A percentile compares a stretch with the other conserved stretches of the same genome.
Conservation (phyloP, 768 basidiomycete genomes). For the Leucocoprinus leucothites region DNA sequence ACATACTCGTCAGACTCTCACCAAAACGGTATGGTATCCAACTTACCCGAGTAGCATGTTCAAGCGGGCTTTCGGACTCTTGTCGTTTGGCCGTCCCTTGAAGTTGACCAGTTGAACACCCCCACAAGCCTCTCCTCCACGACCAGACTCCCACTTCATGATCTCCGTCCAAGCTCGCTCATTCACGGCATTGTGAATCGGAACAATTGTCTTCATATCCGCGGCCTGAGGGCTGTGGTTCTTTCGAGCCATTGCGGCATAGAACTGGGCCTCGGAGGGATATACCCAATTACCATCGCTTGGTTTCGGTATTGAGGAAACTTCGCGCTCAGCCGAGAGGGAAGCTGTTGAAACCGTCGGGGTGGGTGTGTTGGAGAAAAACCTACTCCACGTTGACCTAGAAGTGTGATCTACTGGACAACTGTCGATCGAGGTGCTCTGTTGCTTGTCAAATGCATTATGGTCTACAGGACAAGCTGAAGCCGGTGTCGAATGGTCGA, state of each 20-base stretch:
- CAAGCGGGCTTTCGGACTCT: constrained; percentile 76
- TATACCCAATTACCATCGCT: constrained; percentile 88
- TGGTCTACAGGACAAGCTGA: constrained; percentile 68
- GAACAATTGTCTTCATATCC: constrained; percentile 97
- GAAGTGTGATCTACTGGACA: constrained; percentile 43
- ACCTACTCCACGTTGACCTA: constrained; percentile 39
- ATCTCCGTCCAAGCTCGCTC: constrained; percentile 88
- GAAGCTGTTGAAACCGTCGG: constrained; percentile 20
- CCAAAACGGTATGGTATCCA: constrained; percentile 23
- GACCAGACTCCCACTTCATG: constrained; percentile 75
- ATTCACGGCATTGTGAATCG: constrained; percentile 99
- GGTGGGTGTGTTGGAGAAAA: constrained; percentile 29
- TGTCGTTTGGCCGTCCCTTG: constrained; percentile 81
- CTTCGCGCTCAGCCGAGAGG: constrained; percentile 73
- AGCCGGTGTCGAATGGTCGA: constrained; percentile 37
- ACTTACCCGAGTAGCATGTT: constrained; percentile 82
- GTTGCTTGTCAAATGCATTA: constrained; percentile 21
- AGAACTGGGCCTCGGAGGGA: constrained; percentile 98
- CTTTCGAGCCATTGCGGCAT: constrained; percentile 94
- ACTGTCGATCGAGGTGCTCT: constrained; percentile 18
- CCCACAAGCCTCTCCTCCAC: constrained; percentile 81
- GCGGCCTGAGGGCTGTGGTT: constrained; percentile 80
- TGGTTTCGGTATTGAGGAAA: constrained; percentile 83
- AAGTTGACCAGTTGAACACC: constrained; percentile 84
- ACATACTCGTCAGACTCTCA: constrained; percentile 11